Evolutionary conservation across 1,284 basidiomycete genomes (phyloP).

Genomic region (Pyrrhoderma lamaoense): DNA sequence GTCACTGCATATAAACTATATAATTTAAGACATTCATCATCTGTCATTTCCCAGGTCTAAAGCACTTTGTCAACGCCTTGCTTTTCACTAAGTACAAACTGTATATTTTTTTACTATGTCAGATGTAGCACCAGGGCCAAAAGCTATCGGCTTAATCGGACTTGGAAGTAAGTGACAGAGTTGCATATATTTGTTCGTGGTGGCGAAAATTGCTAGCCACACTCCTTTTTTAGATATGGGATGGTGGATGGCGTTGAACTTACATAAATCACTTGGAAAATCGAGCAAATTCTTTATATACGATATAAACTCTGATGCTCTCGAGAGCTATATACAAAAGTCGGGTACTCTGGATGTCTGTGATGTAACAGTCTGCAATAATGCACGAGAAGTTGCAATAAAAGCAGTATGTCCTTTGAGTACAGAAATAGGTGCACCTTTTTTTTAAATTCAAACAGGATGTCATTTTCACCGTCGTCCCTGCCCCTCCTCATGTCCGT

Average conservation of each 20-base stretch:
- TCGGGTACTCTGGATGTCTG: neutral
- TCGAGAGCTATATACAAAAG: slow-evolving; percentile 15
- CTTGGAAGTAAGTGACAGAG: slow-evolving; percentile 14
- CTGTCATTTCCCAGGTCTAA: too few species aligned
- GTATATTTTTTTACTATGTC: neutral
- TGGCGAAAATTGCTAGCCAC: neutral
- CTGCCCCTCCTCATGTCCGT: slow-evolving; percentile 19
- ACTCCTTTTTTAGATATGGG: slow-evolving; percentile 17
- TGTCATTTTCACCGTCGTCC: slow-evolving; percentile 19
- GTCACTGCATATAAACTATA: too few species aligned
- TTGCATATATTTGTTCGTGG: neutral
- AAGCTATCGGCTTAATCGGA: slow-evolving; percentile 16
- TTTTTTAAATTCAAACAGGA: slow-evolving; percentile 11
- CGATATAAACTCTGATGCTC: slow-evolving; percentile 9
- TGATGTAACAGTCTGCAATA: neutral
- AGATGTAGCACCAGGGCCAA: slow-evolving; percentile 1
- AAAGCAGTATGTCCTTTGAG: slow-evolving; percentile 5
- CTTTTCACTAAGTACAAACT: too few species aligned
- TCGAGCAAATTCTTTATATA: slow-evolving; percentile 14
- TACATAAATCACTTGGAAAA: slow-evolving; percentile 15
- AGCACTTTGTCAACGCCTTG: too few species aligned
- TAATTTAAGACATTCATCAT: too few species aligned
- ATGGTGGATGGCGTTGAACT: slow-evolving; percentile 19
- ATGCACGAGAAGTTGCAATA: slow-evolving; percentile 10
- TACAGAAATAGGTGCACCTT: neutral